A percentile compares a stretch with the other conserved stretches of the same genome.
These are phyloP conservation scores for Halenospora varia DNA, from an alignment of 495 filamentous ascomycete species.

Conservation along the genomic window DNA sequence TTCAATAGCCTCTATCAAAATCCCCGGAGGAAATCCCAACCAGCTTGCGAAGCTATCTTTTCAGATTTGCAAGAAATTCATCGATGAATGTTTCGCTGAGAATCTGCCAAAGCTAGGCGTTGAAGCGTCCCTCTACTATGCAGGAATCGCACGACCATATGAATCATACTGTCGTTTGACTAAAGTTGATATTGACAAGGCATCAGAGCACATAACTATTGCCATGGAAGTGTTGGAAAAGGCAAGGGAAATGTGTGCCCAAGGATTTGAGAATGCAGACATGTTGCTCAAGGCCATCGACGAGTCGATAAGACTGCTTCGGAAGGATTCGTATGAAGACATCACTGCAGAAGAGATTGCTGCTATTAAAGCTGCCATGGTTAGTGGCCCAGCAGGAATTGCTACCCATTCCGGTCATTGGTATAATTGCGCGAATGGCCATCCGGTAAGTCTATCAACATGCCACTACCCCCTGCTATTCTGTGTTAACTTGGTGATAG, in stretches of 20 bases:
- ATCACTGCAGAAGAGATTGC: slow-evolving; percentile 23
- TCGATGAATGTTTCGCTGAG: slow-evolving; percentile 15
- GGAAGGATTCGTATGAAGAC: slow-evolving; percentile 13
- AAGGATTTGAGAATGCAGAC: not conserved
- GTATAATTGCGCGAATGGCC: slow-evolving; percentile 21
- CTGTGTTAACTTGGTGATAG: not conserved
- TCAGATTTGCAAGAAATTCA: slow-evolving; percentile 16
- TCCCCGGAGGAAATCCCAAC: slow-evolving; percentile 13
- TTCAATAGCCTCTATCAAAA: slow-evolving; percentile 11
- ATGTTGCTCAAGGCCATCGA: slow-evolving; percentile 12
- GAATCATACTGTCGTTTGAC: slow-evolving; percentile 6
- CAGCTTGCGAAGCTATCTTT: slow-evolving; percentile 17
- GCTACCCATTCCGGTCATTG: slow-evolving; percentile 28
- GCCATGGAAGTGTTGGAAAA: not conserved
- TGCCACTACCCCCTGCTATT: not conserved
- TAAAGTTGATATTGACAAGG: not conserved
- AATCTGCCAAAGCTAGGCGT: slow-evolving; percentile 18
- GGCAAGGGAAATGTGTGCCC: not conserved
- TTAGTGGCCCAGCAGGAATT: slow-evolving; percentile 17
- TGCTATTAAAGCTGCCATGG: slow-evolving; percentile 26
- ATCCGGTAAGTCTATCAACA: not conserved
- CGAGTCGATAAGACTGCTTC: slow-evolving; percentile 1
- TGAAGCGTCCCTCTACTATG: slow-evolving; percentile 13
- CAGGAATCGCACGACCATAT: slow-evolving; percentile 6
- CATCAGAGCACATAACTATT: not conserved